These are phyloP conservation scores for Malus fusca DNA, from an alignment of 306 rosid species.

Conservation along the genomic window DNA sequence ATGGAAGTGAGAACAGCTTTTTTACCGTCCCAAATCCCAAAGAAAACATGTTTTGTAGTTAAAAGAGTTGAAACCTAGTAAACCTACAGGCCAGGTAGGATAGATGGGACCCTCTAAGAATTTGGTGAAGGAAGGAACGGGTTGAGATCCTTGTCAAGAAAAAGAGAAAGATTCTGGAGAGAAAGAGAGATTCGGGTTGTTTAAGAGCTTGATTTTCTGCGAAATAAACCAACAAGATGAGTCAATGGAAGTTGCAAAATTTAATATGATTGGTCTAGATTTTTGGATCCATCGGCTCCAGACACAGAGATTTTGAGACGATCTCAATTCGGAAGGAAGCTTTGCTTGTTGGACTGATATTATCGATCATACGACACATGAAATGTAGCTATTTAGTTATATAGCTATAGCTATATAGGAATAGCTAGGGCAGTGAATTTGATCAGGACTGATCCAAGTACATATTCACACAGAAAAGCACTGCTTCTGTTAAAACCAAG, in stretches of 20 bases:
- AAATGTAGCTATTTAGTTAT: background rate
- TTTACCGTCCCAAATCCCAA: slow-evolving; percentile 46
- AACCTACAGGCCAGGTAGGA: slow-evolving; percentile 20
- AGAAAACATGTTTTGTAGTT: slow-evolving; percentile 17
- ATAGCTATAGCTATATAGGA: background rate
- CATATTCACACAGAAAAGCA: background rate
- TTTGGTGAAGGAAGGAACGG: background rate
- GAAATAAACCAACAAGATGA: too few species aligned
- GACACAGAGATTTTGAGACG: too few species aligned
- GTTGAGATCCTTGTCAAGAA: too few species aligned
- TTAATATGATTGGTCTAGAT: too few species aligned
- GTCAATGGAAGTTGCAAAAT: too few species aligned
- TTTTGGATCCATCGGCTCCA: fast-evolving
- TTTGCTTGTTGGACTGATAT: background rate
- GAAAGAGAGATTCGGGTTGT: fast-evolving
- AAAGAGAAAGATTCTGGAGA: too few species aligned
- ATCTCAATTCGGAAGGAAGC: background rate
- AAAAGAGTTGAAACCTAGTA: slow-evolving; percentile 38
- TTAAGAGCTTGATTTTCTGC: too few species aligned
- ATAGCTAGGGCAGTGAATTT: background rate
- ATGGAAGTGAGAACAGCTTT: slow-evolving; percentile 25
- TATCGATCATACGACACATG: background rate
- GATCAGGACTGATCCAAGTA: background rate
- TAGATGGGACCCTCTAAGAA: slow-evolving; percentile 12
- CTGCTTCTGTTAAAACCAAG: background rate